A percentile compares a stretch with the other conserved stretches of the same genome.
Evolutionary conservation across 2,329 filamentous ascomycete species (phyloP).

Genomic region (Dryadomyces sulphureus): DNA sequence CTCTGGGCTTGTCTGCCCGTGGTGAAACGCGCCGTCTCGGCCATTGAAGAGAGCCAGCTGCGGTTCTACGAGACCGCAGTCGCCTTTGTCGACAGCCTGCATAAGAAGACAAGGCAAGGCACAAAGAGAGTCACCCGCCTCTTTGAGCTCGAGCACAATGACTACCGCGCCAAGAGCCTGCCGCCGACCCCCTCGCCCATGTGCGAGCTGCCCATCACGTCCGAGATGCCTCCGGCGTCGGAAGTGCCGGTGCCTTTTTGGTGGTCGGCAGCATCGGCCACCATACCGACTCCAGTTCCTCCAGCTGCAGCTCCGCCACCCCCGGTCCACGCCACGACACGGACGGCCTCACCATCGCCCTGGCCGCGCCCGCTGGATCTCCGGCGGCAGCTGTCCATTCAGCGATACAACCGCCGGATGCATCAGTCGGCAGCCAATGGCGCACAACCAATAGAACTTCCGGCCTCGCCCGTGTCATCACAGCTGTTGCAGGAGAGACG

Average conservation of each 20-base stretch:
- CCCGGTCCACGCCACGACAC: no score
- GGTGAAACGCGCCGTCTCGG: neutral
- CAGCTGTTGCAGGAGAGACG: neutral
- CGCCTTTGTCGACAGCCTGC: neutral
- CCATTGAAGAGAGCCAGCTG: neutral
- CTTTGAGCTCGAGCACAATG: neutral
- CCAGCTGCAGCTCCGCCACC: neutral
- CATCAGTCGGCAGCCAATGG: neutral
- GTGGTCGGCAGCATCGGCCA: neutral
- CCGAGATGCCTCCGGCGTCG: neutral
- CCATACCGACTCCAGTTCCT: neutral
- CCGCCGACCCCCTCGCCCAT: neutral
- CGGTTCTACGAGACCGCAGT: neutral
- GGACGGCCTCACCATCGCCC: neutral
- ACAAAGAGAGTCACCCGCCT: neutral
- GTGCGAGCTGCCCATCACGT: neutral
- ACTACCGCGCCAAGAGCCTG: slow-evolving; percentile 2
- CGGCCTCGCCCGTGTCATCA: slow-evolving; percentile 6
- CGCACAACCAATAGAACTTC: slow-evolving; percentile 6
- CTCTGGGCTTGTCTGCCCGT: neutral
- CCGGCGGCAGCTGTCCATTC: neutral
- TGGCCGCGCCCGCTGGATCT: slow-evolving; percentile 1
- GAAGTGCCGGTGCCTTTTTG: no score
- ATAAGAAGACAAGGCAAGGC: no score
- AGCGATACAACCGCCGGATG: neutral